Evolutionary conservation across 2,329 filamentous ascomycete species (phyloP).

Genomic region (Scytalidium sp.): DNA sequence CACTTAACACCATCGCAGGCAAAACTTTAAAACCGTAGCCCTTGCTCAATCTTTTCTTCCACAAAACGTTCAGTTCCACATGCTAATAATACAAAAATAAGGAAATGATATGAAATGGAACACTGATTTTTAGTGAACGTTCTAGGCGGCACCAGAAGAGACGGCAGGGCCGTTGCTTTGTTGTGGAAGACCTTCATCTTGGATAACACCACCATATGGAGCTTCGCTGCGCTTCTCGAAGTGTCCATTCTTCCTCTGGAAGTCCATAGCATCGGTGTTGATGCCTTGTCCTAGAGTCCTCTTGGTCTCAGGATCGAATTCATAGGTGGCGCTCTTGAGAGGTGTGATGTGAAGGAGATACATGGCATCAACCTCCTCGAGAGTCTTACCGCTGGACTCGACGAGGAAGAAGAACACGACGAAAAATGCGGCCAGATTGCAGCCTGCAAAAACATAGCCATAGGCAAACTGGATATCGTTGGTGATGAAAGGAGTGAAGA

Average conservation of each 20-base stretch:
- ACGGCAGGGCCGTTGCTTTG: background rate
- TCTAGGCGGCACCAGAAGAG: background rate
- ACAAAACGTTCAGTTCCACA: too few relatives aligned
- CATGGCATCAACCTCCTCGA: conserved; percentile 23
- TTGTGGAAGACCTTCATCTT: conserved; percentile 3
- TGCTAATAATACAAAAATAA: too few relatives aligned
- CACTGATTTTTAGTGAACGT: background rate
- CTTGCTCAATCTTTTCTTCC: too few relatives aligned
- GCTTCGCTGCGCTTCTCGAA: conserved; percentile 2
- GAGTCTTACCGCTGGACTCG: conserved; percentile 47
- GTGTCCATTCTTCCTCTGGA: conserved; percentile 4
- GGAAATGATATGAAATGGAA: too few relatives aligned
- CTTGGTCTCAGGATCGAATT: conserved; percentile 14
- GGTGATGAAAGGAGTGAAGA: conserved; percentile 78
- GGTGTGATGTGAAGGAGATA: conserved; percentile 34
- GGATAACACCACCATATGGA: background rate
- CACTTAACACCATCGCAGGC: too few relatives aligned
- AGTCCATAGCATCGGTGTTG: conserved; percentile 15
- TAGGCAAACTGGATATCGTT: conserved; percentile 62
- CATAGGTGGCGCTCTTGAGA: conserved; percentile 10
- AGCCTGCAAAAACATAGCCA: conserved; percentile 73
- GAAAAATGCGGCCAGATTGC: conserved; percentile 60
- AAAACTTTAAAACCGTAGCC: too few relatives aligned
- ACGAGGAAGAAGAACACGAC: conserved; percentile 77
- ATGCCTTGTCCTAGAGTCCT: conserved; percentile 7